Conservation (phyloP, 2,329 filamentous ascomycete genomes). For the Cytospora piceicola region DNA sequence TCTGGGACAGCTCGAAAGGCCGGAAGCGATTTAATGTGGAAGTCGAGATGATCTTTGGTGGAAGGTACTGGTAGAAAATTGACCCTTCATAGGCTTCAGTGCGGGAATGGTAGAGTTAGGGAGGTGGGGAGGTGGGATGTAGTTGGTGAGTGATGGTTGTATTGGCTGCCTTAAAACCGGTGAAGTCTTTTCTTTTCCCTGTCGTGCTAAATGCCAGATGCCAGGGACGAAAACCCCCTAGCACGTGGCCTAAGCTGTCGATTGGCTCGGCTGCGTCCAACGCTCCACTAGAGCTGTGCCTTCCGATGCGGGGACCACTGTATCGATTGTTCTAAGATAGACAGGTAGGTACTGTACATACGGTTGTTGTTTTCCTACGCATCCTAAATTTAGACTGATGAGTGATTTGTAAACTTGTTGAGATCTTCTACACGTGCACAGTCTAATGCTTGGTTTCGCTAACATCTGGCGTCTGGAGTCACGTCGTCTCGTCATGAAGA, state of each 20-base stretch:
- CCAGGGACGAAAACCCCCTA: not conserved
- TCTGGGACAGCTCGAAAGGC: not conserved
- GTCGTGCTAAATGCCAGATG: not conserved
- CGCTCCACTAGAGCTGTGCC: not conserved
- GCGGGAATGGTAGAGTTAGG: not conserved
- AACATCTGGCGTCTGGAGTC: no score
- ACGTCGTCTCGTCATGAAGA: no score
- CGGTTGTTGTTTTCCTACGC: not conserved
- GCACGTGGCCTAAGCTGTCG: not conserved
- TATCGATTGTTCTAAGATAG: not conserved
- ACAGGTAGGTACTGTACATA: no score
- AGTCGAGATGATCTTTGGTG: not conserved
- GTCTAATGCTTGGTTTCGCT: not conserved
- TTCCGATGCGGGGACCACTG: slow-evolving; percentile 1
- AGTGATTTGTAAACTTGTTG: not conserved
- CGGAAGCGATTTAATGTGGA: not conserved
- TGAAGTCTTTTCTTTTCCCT: slow-evolving; percentile 4
- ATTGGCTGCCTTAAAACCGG: not conserved
- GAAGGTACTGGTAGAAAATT: not conserved
- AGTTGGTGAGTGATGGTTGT: not conserved
- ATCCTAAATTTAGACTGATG: not conserved
- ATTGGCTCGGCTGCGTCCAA: not conserved
- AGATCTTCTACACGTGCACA: no score
- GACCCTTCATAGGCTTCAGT: not conserved
- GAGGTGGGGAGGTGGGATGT: not conserved